These are phyloP conservation scores for Colletotrichum sp. DNA, from an alignment of 2,329 filamentous ascomycete genomes.

Conservation along the genomic window DNA sequence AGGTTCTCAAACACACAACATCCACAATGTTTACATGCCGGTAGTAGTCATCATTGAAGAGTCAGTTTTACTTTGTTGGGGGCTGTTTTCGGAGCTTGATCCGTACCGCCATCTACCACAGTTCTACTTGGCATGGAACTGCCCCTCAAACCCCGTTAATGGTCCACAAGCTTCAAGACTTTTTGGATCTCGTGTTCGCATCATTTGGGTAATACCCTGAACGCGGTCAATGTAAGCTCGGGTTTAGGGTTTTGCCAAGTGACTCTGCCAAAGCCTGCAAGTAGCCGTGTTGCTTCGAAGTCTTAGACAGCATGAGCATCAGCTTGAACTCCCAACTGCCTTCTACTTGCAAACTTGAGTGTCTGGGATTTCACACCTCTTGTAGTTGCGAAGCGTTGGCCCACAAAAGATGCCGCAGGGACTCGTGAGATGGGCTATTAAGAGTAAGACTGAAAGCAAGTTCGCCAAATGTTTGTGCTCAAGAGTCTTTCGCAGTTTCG, in stretches of 20 bases:
- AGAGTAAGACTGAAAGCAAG: neutral
- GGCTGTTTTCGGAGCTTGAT: neutral
- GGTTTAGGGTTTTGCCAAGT: neutral
- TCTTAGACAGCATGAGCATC: fast-evolving
- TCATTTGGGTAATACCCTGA: fast-evolving
- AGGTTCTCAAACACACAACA: fast-evolving
- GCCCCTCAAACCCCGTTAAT: neutral
- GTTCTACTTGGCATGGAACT: neutral
- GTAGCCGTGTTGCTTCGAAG: neutral
- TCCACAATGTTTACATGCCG: neutral
- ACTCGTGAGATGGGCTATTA: neutral
- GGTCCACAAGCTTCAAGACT: neutral
- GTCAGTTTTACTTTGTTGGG: neutral
- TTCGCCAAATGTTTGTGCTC: neutral
- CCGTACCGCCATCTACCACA: neutral
- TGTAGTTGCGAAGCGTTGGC: neutral
- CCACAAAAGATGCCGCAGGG: neutral
- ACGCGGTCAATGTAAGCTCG: neutral
- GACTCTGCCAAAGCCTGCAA: neutral
- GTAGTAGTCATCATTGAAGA: neutral
- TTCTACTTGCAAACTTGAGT: neutral
- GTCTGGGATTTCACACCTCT: neutral
- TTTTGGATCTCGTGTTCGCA: neutral
- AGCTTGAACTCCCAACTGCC: neutral
- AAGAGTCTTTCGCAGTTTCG: neutral